Evolutionary conservation across 208 protist species (phyloP), one percentile per base, ranked within the genome.

Genomic region (Borovskyia barvae): DNA sequence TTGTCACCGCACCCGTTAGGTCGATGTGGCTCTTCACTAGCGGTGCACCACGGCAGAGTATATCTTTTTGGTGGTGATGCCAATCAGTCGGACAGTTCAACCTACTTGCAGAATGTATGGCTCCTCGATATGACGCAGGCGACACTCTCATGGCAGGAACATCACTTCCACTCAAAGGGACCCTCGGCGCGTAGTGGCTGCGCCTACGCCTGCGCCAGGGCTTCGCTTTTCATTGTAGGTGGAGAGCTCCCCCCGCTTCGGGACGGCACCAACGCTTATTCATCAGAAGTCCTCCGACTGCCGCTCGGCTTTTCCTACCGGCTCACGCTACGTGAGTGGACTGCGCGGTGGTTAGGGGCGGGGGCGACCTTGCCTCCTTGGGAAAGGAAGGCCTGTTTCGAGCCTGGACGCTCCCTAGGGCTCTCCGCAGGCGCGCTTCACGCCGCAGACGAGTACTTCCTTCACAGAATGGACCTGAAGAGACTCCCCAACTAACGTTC

Each of bases 71-170:
- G 89, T 35, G 89, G 89, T 0, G 89, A 95, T 42, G 66, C 65
- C n/a, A 79, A 86, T 49, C 49, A 76, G n/a, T 30, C 61, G 2
- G 46, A 42, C 15, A 14, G 45, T 17, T 22, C 56, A 9, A 6
- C 72, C 22, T 95, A 92, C 75, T 95, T 77, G 61, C 65, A 77
- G 43, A 83, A 92, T 61, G 79, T 87, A 26, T 95, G 89, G 85
- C 51, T 32, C 37, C 56, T 92, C 11, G 66, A 86, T 53, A 58
- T 76, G 9, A 29, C n/a, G 2, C 24, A 30, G 17, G 32, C 33
- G 1, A 14, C 3, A 11, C 54, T 42, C 2, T 11, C 12, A 2
- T 85, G 77, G 78, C 24, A 52, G 26, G 12, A 25, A 33, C 19
- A 56, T 66, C 8, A 73, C 54, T 3, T 52, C 46, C 11, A n/a